These are phyloP conservation scores for Penicillium palitans DNA, from an alignment of 2,329 filamentous ascomycete species.

Conservation along the genomic window DNA sequence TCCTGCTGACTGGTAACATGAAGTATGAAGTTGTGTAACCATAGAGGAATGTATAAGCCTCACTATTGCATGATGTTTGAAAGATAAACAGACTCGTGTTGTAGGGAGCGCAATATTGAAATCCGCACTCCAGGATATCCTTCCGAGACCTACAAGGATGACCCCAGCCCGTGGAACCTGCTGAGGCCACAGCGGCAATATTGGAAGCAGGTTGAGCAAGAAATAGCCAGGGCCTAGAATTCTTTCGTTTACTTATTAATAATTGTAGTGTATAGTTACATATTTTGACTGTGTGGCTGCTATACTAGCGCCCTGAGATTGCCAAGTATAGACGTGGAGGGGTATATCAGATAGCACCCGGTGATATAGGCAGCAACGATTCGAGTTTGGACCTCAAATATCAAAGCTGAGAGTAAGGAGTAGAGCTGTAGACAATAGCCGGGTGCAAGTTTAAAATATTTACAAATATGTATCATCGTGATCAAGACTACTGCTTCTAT, in stretches of 20 bases:
- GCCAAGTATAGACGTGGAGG: neutral
- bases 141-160: constrained; percentile 1
- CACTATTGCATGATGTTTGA: neutral
- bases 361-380: neutral
- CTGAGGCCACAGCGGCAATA: neutral
- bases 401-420: too few species aligned
- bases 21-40: neutral
- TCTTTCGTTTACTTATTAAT: neutral
- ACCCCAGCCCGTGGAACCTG: neutral
- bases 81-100: neutral
- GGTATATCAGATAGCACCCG: neutral
- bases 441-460: neutral
- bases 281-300: neutral
- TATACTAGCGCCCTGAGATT: neutral
- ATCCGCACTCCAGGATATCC: constrained; percentile 1
- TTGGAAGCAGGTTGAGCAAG: neutral
- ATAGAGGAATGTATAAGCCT: neutral
- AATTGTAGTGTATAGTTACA: neutral
- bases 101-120: constrained; percentile 2
- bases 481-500: neutral
- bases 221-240: neutral
- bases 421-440: neutral
- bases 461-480: neutral
- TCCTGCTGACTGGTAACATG: constrained; percentile 7
- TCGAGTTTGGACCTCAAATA: neutral